Evolutionary conservation across 2,329 filamentous ascomycete species (phyloP), one percentile per base, ranked within the genome.

Genomic region (Fusarium sp.): DNA sequence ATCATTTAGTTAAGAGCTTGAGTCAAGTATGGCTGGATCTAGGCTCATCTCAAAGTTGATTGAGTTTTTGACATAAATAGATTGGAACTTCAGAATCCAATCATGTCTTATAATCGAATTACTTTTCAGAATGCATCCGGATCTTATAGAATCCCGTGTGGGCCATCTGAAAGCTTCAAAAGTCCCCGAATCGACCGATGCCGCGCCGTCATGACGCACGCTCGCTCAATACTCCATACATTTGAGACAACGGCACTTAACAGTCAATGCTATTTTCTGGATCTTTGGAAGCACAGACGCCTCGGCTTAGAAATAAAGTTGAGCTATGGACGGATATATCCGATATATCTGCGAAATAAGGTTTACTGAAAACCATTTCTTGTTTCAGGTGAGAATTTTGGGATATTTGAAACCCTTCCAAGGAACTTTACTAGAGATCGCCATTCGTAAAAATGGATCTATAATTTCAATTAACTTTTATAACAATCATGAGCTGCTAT

Each of bases 1-100:
- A 48, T 11, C 9, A 31, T 4, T 12, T 11, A n/a, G 12, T 12
- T 7, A n/a, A 12, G 20, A 31, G 26, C 20, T 17, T 12, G 14
- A 17, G 9, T 9, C 0, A 22, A 17, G 14, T 5, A 0, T 31
- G 3, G 6, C 10, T 6, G 3, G 2, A 22, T 22, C 20, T 11
- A 31, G 20, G 26, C 26, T 12, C 4, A 11, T 48, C 26, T 31
- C 14, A 4, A n/a, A 5, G 7, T 6, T 35, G 22, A 13, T 15
- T 28, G 9, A 47, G 24, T 12, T 6, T 28, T 15, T 28, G 18
- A 47, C 24, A 47, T 22, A 6, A 28, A 22, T 10, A 47, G 26
- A 35, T 24, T 4, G 1, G 17, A 54, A 28, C 13, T 22, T 54
- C 12, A 4, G 10, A 2, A 17, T 39, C 35, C 5, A 54, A 22